phyloP scores from a whole-genome alignment of 768 basidiomycete species.

The Mycena kentingensis region DNA sequence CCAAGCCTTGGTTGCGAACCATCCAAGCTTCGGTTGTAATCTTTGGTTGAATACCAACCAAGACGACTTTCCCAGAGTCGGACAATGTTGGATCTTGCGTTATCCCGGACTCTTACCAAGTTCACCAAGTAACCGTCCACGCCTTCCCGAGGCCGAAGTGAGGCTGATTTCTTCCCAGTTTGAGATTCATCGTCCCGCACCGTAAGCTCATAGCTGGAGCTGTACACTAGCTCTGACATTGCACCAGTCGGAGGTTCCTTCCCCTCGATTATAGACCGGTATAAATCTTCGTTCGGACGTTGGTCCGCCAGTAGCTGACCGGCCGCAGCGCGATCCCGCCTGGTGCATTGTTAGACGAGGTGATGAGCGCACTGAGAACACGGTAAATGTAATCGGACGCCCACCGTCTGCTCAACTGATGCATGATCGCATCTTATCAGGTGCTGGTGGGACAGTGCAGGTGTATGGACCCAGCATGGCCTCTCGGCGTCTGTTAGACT shows the following conservation, averaged over 20 bases:
- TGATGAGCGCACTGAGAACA: slow-evolving; percentile 12
- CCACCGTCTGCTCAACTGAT: neutral
- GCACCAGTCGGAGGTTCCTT: slow-evolving; percentile 12
- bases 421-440: neutral
- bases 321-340: slow-evolving; percentile 5
- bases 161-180: neutral
- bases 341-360: slow-evolving; percentile 1
- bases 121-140: neutral
- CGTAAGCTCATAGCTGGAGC: neutral
- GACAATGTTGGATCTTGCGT: slow-evolving; percentile 10
- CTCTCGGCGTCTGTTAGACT: neutral
- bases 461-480: neutral
- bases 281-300: neutral
- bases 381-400: slow-evolving; percentile 2
- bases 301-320: neutral
- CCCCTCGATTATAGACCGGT: slow-evolving; percentile 16
- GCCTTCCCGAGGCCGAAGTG: neutral
- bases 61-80: no score
- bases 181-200: slow-evolving; percentile 15
- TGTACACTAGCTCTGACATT: neutral
- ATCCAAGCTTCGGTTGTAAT: no score
- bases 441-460: slow-evolving; percentile 20
- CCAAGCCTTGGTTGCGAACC: no score
- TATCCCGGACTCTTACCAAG: slow-evolving; percentile 12
- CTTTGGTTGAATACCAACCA: no score